phyloP scores from a whole-genome alignment of 768 basidiomycete genomes.

The Tylopilus felleus region DNA sequence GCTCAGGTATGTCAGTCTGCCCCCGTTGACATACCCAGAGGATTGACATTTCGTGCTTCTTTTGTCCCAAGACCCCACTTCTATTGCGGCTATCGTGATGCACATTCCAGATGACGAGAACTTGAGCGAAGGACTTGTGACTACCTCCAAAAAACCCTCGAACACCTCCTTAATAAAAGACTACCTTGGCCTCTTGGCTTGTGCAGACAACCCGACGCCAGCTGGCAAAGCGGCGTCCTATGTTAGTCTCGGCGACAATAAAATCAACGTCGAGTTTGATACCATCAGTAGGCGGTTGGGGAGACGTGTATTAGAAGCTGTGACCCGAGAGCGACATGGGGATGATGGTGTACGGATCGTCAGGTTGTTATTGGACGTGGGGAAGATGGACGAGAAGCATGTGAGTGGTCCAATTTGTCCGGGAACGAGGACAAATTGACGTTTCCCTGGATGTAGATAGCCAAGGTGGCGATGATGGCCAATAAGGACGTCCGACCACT shows the following conservation, averaged over 20 bases:
- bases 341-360: slow-evolving; percentile 80
- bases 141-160: slow-evolving; percentile 51
- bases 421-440: neutral
- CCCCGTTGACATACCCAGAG: neutral
- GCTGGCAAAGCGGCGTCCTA: slow-evolving; percentile 69
- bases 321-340: slow-evolving; percentile 81
- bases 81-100: slow-evolving; percentile 59
- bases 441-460: slow-evolving; percentile 56
- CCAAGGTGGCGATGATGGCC: slow-evolving; percentile 91
- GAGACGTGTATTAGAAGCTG: slow-evolving; percentile 68
- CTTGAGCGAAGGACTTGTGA: slow-evolving; percentile 60
- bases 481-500: slow-evolving; percentile 82
- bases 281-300: slow-evolving; percentile 64
- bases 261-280: slow-evolving; percentile 79
- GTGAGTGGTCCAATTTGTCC: slow-evolving; percentile 38
- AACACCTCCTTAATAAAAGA: slow-evolving; percentile 65
- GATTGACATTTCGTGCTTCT: neutral
- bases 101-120: slow-evolving; percentile 61
- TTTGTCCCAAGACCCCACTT: slow-evolving; percentile 52
- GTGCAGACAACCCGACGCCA: slow-evolving; percentile 78
- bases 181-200: slow-evolving; percentile 76
- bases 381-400: slow-evolving; percentile 94
- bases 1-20: slow-evolving; percentile 49
- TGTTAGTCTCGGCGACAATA: slow-evolving; percentile 64
- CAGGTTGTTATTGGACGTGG: slow-evolving; percentile 70